Base-by-base conservation (phyloP, 176 grass and related monocot species). In the Eleusine indica region DNA sequence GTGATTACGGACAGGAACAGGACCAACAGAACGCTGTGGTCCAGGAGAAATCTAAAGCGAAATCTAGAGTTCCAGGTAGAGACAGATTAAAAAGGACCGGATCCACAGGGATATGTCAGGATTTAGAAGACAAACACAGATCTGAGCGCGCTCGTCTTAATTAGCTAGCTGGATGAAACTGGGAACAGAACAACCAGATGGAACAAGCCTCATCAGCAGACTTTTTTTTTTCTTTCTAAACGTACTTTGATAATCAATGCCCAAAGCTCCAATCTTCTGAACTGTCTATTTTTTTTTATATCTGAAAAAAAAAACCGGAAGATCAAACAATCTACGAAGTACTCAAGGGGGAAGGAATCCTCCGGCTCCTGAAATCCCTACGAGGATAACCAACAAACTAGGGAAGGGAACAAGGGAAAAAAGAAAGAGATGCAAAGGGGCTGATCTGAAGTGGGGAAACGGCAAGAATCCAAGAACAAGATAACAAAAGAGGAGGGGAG, bases 61-160 rank as follows among this genome's bases (percentile, higher is more conserved):
- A 90, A 90, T 83, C 67, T 74, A 38, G 49, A 51, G 60, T 51
- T 85, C 16, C 61, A 76, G 72, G 76, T 71, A 21, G 47, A 84
- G 75, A 71, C 46, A 82, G 38, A 78, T 71, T 21, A 79, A 74
- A 82, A 70, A 85, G 30, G 53, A 73, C 39, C 29, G 74, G 83
- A 89, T 77, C 76, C 76, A 67, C 49, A 69, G 61, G 60, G 58
- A 13, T 37, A 29, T 90, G 84, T 74, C 84, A 68, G 79, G 42
- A 83, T 86, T 90, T 77, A 68, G 67, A 90, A 86, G 30, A 73
- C 67, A 67, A 82, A 39, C 74, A 62, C 58, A 90, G 88, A 90
- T 90, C 88, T 90, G 83, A 73, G 58, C 14, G 83, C 68, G 58
- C 14, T 69, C 66, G 25, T 19, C 13, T 57, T 41, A 69, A 70